Base-by-base conservation (phyloP, 148 eudicot genomes). In the Cornus florida region DNA sequence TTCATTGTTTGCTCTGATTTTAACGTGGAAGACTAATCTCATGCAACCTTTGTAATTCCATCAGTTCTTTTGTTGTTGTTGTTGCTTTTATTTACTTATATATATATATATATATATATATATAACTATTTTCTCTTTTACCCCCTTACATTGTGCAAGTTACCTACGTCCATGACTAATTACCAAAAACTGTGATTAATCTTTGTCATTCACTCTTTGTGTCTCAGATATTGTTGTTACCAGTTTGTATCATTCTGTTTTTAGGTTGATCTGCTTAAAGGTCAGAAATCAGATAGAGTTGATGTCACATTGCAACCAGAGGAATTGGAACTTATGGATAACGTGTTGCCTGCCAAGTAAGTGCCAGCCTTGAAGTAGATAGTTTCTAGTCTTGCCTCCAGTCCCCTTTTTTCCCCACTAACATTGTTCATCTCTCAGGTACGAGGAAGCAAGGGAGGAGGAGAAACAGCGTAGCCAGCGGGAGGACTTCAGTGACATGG, bases 401-500 rank as follows among this genome's bases (percentile, higher is more conserved):
- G 64, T 48, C 12, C 10, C 12, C 10, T 20, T 6, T 75, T 62
- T 59, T 13, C 22, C 38, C 38, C 38, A 35, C 72, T 24, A 11
- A 39, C 20, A 28, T 60, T 16, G 1, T 73, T 56, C 13, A 19
- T 77, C 66, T 78, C 24, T 13, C 83, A 94, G 98, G 81, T 94
- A 95, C 16, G 98, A 93, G 81, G 97, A 95, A 85, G 98, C 98
- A 35, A 87, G 98, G 78, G 98, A 95, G 86, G 98, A 91, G 86
- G 97, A 93, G 86, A 95, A 92, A 75, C 76, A 83, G 48, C 92
- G 92, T n/a, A 95, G 84, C 81, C 94, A 92, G 86, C 87, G 88
- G 28, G 99, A 96, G 82, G 98, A 93, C 81, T 96, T 96, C 91
- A 96, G 98, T 66, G 97, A 93, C 85, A 93, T 96, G 98, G 99